Evolutionary conservation across 2,329 filamentous ascomycete genomes (phyloP).

Genomic region (Trichophyton verrucosum): DNA sequence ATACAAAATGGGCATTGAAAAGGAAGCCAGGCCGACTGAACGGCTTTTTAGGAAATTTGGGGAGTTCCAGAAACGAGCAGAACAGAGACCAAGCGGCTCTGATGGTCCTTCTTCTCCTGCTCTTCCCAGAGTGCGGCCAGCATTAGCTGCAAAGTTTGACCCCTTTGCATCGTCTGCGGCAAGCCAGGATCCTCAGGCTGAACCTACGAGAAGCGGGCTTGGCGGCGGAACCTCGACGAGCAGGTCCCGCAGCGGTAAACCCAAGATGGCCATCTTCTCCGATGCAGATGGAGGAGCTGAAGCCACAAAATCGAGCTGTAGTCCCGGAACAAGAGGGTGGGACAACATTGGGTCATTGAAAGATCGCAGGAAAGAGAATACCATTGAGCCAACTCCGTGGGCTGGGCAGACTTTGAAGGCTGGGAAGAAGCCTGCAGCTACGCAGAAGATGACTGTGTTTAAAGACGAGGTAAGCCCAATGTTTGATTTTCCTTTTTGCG

Average conservation of each 20-base stretch:
- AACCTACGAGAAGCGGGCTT: slow-evolving; percentile 45
- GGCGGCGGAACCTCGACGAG: slow-evolving; percentile 28
- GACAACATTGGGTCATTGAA: slow-evolving; percentile 77
- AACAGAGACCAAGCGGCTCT: slow-evolving; percentile 49
- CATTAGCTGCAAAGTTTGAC: slow-evolving; percentile 72
- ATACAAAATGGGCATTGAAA: slow-evolving; percentile 78
- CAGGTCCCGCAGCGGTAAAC: slow-evolving; percentile 53
- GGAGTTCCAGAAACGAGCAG: slow-evolving; percentile 73
- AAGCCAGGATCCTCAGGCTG: slow-evolving; percentile 46
- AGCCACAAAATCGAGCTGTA: slow-evolving; percentile 43
- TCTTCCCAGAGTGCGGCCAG: slow-evolving; percentile 68
- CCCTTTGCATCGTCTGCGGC: slow-evolving; percentile 53
- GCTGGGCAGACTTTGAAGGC: slow-evolving; percentile 79
- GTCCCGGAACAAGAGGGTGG: slow-evolving; percentile 60
- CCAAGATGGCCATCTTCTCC: slow-evolving; percentile 85
- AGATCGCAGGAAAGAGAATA: slow-evolving; percentile 90
- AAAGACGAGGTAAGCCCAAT: slow-evolving; percentile 76
- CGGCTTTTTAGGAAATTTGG: slow-evolving; percentile 77
- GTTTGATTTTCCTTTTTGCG: slow-evolving; percentile 19
- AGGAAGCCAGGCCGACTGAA: slow-evolving; percentile 69
- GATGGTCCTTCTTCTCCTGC: slow-evolving; percentile 72
- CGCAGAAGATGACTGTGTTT: slow-evolving; percentile 80
- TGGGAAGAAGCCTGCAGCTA: slow-evolving; percentile 65
- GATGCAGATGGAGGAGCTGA: slow-evolving; percentile 53
- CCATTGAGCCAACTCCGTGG: slow-evolving; percentile 76